phyloP scores from a whole-genome alignment of 257 asterid species.

The Salvia hispanica region DNA sequence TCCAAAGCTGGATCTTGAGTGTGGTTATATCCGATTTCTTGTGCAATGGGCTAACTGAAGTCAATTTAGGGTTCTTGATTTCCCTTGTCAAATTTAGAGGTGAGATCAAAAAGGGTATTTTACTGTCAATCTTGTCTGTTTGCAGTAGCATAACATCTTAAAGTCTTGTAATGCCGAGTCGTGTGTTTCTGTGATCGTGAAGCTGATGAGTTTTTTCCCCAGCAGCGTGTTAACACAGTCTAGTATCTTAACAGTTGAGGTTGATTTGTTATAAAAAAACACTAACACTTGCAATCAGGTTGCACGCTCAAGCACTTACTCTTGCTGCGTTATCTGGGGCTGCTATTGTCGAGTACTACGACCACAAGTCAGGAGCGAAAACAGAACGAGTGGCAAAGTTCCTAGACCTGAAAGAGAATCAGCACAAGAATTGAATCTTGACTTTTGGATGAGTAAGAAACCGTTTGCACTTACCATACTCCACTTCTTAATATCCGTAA shows the following conservation, averaged over 20 bases:
- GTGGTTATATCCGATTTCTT: no score
- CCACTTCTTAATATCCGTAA: background rate
- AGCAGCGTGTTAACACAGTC: no score
- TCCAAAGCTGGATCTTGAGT: background rate
- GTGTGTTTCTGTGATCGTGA: background rate
- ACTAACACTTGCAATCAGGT: conserved; percentile 47
- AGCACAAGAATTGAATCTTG: conserved; percentile 37
- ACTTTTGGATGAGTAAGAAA: background rate
- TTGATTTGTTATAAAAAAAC: background rate
- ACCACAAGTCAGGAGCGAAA: conserved; percentile 79
- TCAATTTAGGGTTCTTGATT: no score
- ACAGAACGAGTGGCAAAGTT: conserved; percentile 82
- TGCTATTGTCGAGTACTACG: conserved; percentile 79
- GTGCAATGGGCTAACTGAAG: no score
- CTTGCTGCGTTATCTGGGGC: conserved; percentile 89
- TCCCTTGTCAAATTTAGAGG: no score
- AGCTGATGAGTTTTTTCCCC: no score
- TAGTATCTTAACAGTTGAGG: no score
- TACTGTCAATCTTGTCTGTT: background rate
- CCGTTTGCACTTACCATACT: no score
- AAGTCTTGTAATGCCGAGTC: background rate
- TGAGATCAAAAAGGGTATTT: no score
- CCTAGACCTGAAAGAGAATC: conserved; percentile 50
- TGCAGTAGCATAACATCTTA: background rate
- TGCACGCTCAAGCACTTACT: conserved; percentile 93